phyloP scores from a whole-genome alignment of 495 filamentous ascomycete genomes.

The Neurospora terricola region DNA sequence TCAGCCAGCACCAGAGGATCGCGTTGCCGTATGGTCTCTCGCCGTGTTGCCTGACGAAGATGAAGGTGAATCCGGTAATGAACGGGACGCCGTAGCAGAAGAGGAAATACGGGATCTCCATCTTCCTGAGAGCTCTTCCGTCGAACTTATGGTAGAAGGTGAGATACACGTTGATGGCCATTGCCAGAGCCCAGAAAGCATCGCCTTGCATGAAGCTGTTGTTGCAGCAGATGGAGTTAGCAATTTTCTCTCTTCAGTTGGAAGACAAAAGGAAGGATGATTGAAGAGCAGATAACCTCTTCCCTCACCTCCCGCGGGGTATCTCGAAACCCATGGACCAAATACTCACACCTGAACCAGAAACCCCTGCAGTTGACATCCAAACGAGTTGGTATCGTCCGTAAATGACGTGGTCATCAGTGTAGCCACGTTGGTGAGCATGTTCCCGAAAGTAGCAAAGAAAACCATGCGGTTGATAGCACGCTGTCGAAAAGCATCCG shows the following conservation, averaged over 20 bases:
- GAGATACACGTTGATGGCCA: slow-evolving; percentile 82
- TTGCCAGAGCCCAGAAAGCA: slow-evolving; percentile 69
- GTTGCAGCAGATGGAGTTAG: neutral
- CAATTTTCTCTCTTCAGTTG: neutral
- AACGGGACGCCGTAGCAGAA: slow-evolving; percentile 70
- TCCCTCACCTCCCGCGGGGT: neutral
- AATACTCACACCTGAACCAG: slow-evolving; percentile 56
- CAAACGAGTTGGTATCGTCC: slow-evolving; percentile 30
- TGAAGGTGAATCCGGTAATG: slow-evolving; percentile 54
- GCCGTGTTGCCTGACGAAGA: slow-evolving; percentile 45
- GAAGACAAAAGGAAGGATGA: neutral
- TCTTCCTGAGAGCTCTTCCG: slow-evolving; percentile 49
- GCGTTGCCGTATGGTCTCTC: slow-evolving; percentile 67
- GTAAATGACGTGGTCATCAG: slow-evolving; percentile 55
- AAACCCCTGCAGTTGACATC: slow-evolving; percentile 72
- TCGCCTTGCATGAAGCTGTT: slow-evolving; percentile 69
- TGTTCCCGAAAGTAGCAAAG: slow-evolving; percentile 75
- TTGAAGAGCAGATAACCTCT: neutral
- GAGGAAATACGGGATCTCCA: slow-evolving; percentile 65
- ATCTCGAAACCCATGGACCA: neutral
- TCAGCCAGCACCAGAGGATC: slow-evolving; percentile 79
- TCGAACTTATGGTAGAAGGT: slow-evolving; percentile 75
- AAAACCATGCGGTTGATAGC: slow-evolving; percentile 81
- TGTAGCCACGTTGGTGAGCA: slow-evolving; percentile 70
- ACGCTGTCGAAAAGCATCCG: slow-evolving; percentile 52